Evolutionary conservation across 805 yeast genomes (phyloP), one percentile per base, ranked within the genome.

Genomic region (Limtongia smithiae): DNA sequence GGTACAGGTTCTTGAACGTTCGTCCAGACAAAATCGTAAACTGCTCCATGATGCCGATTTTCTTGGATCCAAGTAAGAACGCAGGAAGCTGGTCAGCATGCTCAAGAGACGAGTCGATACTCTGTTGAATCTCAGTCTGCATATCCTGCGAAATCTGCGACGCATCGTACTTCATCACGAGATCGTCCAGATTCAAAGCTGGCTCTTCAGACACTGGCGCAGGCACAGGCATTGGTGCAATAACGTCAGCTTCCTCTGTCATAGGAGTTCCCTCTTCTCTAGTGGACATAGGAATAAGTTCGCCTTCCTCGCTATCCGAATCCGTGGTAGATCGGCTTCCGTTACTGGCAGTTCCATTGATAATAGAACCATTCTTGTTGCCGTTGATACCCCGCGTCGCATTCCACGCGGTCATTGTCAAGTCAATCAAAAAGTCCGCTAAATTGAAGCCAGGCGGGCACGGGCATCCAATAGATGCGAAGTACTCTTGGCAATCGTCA

Each of bases 401-500:
- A 41, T 39, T 46, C 11, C 59, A 49, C 7, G 73, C 70, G 37
- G 80, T 83, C 65, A 89, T 87, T 0, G 97, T 90, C 33, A 93
- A 78, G 64, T 93, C 98, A 54, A 93, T 54, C 45, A 55, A 41
- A 62, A 81, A 93, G 65, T 93, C 98, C 1, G 97, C 98, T 61
- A 93, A 79, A 62, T 93, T 93, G 65, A 86, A 91, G 33, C 96
- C 96, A 12, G 75, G 65, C 1, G 98, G 98, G 67, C 96, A 88
- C 44, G 72, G 69, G 66, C 80, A 87, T 0, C 97, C 97, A 60
- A 80, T 76, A 30, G 73, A 75, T 7, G 78, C 73, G 65, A 93
- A 86, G 66, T 84, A 89, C 48, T 83, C 85, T 58, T 80, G 78
- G 46, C 93, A 85, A 38, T 79, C 78, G 5, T 74, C 69, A 76